These are phyloP conservation scores for Zygosaccharomyces pseudobailii DNA, from an alignment of 1,139 yeast species.

Conservation along the genomic window DNA sequence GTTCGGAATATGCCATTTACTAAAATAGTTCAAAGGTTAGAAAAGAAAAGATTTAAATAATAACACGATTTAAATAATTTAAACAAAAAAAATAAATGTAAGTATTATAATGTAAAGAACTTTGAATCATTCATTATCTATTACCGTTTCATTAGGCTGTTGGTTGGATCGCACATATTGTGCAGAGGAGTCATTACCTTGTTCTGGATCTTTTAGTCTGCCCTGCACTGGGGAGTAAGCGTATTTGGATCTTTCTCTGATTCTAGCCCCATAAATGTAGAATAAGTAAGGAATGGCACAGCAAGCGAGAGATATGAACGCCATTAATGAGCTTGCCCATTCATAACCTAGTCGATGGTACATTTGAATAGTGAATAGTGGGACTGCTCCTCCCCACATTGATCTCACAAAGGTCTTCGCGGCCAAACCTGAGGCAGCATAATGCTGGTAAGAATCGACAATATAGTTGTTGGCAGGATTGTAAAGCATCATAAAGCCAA, in stretches of 20 bases:
- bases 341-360: slow-evolving; percentile 65
- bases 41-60: neutral
- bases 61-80: neutral
- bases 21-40: neutral
- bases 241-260: slow-evolving; percentile 48
- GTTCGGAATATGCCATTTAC: neutral
- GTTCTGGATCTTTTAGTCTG: neutral
- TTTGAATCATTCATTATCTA: too few species aligned
- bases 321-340: slow-evolving; percentile 79
- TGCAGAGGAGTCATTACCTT: neutral
- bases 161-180: neutral
- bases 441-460: slow-evolving; percentile 67
- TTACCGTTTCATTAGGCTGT: too few species aligned
- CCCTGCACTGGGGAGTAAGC: slow-evolving; percentile 41
- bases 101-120: too few species aligned
- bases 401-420: slow-evolving; percentile 65
- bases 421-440: slow-evolving; percentile 66
- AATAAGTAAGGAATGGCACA: slow-evolving; percentile 58
- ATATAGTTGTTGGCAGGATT: slow-evolving; percentile 67
- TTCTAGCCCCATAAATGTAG: slow-evolving; percentile 49
- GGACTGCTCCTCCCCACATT: slow-evolving; percentile 84
- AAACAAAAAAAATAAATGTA: neutral
- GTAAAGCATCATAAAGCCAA: slow-evolving; percentile 56
- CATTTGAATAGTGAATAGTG: slow-evolving; percentile 77
- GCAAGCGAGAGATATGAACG: slow-evolving; percentile 58